Percentiles rank a stretch among this genome's conserved stretches.
Evolutionary conservation across 2,329 filamentous ascomycete genomes (phyloP).

Genomic region (Hypoxylon sp.): DNA sequence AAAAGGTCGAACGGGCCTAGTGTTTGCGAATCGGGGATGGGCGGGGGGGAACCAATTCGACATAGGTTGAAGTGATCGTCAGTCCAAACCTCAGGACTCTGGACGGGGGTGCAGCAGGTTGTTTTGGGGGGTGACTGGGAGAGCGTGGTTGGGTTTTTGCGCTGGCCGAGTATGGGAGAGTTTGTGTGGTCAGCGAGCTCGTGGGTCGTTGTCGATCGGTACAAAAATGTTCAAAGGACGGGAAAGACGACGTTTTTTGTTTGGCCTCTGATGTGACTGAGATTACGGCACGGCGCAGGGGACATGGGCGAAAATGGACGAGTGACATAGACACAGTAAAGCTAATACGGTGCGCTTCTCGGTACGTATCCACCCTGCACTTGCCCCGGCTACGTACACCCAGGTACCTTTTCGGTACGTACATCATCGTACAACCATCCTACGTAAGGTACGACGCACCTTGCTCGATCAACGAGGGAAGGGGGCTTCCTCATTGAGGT

Average conservation of each 20-base stretch:
- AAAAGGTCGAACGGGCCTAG: slow-evolving; percentile 40
- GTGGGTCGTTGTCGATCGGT: slow-evolving; percentile 45
- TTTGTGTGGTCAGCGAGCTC: slow-evolving; percentile 41
- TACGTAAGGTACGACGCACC: background rate
- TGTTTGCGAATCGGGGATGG: slow-evolving; percentile 44
- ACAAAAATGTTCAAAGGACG: slow-evolving; percentile 42
- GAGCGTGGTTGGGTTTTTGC: slow-evolving; percentile 42
- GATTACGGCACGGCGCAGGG: slow-evolving; percentile 40
- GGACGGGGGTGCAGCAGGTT: slow-evolving; percentile 39
- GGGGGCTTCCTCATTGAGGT: slow-evolving; percentile 15
- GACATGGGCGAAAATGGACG: slow-evolving; percentile 11
- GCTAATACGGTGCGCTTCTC: slow-evolving; percentile 25
- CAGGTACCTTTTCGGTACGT: slow-evolving; percentile 7
- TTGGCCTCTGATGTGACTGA: slow-evolving; percentile 40
- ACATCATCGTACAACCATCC: background rate
- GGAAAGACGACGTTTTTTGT: slow-evolving; percentile 39
- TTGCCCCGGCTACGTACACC: slow-evolving; percentile 3
- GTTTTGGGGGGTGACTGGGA: slow-evolving; percentile 36
- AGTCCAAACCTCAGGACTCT: slow-evolving; percentile 47
- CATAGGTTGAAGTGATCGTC: slow-evolving; percentile 51
- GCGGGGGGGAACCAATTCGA: slow-evolving; percentile 46
- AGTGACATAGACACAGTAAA: slow-evolving; percentile 42
- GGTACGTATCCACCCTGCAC: slow-evolving; percentile 8
- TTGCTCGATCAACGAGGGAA: slow-evolving; percentile 11
- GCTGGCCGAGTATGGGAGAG: slow-evolving; percentile 38